phyloP scores from a whole-genome alignment of 1,139 yeast species.

The Lodderomyces margitis region DNA sequence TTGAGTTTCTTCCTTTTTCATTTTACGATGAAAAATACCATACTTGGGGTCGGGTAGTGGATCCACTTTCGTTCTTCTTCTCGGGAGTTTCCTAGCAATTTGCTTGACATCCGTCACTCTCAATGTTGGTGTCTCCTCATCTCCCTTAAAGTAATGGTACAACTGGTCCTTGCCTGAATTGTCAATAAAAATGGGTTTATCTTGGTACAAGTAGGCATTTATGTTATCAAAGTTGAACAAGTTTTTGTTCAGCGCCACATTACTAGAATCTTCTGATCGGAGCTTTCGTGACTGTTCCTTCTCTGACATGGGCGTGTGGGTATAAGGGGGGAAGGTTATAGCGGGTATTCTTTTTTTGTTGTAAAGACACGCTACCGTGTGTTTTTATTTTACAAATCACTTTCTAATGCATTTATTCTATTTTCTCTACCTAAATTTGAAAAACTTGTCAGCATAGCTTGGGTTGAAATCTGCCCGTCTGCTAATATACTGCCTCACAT shows the following conservation, averaged over 20 bases:
- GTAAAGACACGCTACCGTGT: too few relatives aligned
- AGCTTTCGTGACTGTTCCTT: conserved; percentile 61
- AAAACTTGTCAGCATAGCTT: conserved; percentile 51
- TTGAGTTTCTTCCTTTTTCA: conserved; percentile 65
- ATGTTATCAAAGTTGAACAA: conserved; percentile 34
- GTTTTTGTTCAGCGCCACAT: conserved; percentile 4
- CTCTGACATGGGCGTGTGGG: not conserved
- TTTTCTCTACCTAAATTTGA: conserved; percentile 17
- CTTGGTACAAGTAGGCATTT: conserved; percentile 25
- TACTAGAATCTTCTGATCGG: conserved; percentile 23
- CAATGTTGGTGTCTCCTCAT: not conserved
- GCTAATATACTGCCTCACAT: conserved; percentile 66
- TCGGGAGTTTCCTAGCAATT: conserved; percentile 16
- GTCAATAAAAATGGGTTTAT: conserved; percentile 19
- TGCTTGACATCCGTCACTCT: not conserved
- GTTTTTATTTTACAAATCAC: not conserved
- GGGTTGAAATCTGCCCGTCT: conserved; percentile 70
- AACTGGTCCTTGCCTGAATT: not conserved
- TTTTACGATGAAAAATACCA: conserved; percentile 52
- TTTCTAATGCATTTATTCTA: not conserved
- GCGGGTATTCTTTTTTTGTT: not conserved
- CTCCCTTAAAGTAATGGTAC: not conserved
- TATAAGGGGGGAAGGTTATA: not conserved
- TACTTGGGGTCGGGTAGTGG: conserved; percentile 47
- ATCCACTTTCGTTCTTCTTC: conserved; percentile 30